Evolutionary conservation across 257 asterid genomes (phyloP).

Genomic region (Parsonsia alboflavescens): DNA sequence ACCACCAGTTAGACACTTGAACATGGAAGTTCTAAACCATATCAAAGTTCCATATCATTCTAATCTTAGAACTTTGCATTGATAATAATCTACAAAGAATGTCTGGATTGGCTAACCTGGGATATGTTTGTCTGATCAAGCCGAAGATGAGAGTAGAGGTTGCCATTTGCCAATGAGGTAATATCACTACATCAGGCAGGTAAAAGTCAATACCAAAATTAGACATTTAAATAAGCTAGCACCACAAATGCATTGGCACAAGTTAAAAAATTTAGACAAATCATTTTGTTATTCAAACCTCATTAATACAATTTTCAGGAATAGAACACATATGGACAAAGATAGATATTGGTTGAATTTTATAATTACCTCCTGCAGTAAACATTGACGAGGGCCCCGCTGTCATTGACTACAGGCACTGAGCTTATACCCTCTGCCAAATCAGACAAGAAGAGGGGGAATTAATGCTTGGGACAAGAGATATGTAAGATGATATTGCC

Average conservation of each 20-base stretch:
- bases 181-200: constrained; percentile 40
- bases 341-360: constrained; percentile 1
- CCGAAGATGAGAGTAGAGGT: constrained; percentile 40
- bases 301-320: neutral
- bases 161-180: constrained; percentile 53
- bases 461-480: neutral
- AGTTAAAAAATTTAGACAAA: neutral
- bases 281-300: neutral
- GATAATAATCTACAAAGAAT: neutral
- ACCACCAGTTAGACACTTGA: no score
- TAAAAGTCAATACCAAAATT: neutral
- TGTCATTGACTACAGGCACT: constrained; percentile 50
- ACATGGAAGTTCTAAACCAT: no score
- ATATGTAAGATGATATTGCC: neutral
- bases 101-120: constrained; percentile 33
- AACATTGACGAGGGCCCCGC: constrained; percentile 40
- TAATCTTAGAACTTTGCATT: neutral
- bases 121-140: constrained; percentile 49
- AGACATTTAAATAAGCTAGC: neutral
- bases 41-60: neutral
- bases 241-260: neutral
- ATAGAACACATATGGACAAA: no score
- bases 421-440: constrained; percentile 61
- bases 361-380: constrained; percentile 55
- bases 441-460: neutral